Evolutionary conservation across 305 asterid species (phyloP).

Genomic region (Solanum hybrid): DNA sequence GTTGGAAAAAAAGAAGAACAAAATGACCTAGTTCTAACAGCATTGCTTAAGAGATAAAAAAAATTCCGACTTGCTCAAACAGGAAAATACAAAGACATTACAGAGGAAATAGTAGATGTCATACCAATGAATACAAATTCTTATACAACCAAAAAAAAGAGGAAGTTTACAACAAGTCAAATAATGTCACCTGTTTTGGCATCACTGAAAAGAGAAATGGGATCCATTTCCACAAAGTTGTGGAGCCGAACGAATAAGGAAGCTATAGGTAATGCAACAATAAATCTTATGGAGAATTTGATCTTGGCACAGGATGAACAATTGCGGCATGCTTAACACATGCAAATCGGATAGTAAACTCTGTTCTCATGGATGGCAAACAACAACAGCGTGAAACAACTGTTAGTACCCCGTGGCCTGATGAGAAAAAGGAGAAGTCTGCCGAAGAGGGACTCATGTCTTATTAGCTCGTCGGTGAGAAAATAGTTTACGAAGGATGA

Average conservation of each 20-base stretch:
- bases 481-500: background rate
- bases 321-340: background rate
- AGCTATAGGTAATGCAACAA: background rate
- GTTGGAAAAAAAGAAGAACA: background rate
- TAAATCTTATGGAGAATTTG: background rate
- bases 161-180: background rate
- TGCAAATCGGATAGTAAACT: background rate
- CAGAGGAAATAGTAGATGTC: background rate
- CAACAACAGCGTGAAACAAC: background rate
- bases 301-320: background rate
- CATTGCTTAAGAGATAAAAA: background rate
- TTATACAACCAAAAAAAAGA: background rate
- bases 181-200: background rate
- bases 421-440: background rate
- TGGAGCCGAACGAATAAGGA: background rate
- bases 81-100: background rate
- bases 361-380: background rate
- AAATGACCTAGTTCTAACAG: background rate
- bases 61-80: background rate
- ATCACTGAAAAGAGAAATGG: background rate
- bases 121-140: background rate
- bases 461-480: background rate
- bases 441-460: background rate
- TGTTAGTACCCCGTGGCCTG: background rate
- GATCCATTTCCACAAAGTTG: background rate